These are phyloP conservation scores for Beauveria sp. DNA, from an alignment of 2,329 filamentous ascomycete species.

Conservation along the genomic window DNA sequence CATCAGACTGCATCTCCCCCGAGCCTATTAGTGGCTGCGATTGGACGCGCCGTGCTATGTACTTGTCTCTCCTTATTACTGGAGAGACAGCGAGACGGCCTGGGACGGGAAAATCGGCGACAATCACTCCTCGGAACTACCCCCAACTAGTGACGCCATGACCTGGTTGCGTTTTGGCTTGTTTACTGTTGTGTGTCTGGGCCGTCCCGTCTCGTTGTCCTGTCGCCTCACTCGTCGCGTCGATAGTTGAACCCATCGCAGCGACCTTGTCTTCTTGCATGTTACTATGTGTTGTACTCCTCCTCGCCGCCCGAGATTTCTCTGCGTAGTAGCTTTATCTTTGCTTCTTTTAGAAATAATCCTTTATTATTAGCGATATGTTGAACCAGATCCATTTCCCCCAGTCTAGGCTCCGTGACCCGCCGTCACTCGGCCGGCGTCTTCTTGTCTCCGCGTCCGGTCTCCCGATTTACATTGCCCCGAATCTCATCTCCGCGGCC, in stretches of 20 bases:
- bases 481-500: not conserved
- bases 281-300: too few species aligned
- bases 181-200: not conserved
- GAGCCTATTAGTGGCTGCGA: too few species aligned
- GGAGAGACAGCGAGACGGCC: too few species aligned
- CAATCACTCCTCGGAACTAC: too few species aligned
- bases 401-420: not conserved
- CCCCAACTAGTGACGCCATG: not conserved
- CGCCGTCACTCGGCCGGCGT: slow-evolving; percentile 3
- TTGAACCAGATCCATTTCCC: not conserved
- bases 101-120: too few species aligned
- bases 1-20: too few species aligned
- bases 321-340: too few species aligned
- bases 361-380: not conserved
- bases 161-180: not conserved
- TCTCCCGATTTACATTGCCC: not conserved
- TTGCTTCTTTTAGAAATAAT: too few species aligned
- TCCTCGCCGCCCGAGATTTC: too few species aligned
- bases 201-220: not conserved
- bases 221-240: not conserved
- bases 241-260: not conserved
- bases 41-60: too few species aligned
- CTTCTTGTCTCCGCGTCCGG: not conserved
- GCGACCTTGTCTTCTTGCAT: not conserved
- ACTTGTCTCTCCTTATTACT: too few species aligned